Conservation (phyloP, 352 stramenopile genomes). For the Phytophthora agathidicida region DNA sequence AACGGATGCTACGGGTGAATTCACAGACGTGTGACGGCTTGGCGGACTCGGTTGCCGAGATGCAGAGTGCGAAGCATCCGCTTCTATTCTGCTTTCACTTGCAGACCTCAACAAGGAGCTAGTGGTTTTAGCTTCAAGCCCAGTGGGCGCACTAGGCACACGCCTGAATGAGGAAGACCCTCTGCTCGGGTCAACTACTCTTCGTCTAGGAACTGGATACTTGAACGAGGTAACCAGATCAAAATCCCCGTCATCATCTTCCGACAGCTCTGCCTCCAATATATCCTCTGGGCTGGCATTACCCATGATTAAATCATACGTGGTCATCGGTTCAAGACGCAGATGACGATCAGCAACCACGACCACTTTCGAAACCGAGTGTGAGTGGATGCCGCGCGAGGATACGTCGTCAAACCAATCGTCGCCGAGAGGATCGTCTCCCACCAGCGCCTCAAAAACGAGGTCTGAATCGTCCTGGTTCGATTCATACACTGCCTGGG, state of each 20-base stretch:
- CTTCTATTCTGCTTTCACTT: neutral
- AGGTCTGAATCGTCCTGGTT: conserved; percentile 48
- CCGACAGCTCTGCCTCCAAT: conserved; percentile 31
- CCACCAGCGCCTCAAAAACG: conserved; percentile 48
- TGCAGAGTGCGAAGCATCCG: neutral
- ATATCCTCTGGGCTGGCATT: conserved; percentile 36
- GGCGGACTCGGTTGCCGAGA: conserved; percentile 4
- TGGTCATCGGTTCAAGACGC: conserved; percentile 5
- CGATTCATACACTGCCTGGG: conserved; percentile 43
- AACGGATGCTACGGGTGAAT: neutral
- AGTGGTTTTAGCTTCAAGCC: neutral
- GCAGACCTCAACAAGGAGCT: neutral
- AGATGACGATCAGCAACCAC: conserved; percentile 2
- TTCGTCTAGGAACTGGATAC: conserved; percentile 30
- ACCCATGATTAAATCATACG: conserved; percentile 45
- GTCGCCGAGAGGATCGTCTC: conserved; percentile 40
- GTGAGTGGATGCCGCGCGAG: conserved; percentile 7
- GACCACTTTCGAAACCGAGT: conserved; percentile 1
- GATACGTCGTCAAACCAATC: conserved; percentile 51
- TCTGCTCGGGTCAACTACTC: conserved; percentile 6
- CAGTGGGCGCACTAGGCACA: conserved; percentile 1
- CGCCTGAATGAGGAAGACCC: conserved; percentile 1
- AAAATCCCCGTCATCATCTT: conserved; percentile 35
- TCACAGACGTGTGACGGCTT: conserved; percentile 4
- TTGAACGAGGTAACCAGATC: conserved; percentile 34